Base-by-base conservation (phyloP, 768 basidiomycete species). In the Boletus tomentosulus region DNA sequence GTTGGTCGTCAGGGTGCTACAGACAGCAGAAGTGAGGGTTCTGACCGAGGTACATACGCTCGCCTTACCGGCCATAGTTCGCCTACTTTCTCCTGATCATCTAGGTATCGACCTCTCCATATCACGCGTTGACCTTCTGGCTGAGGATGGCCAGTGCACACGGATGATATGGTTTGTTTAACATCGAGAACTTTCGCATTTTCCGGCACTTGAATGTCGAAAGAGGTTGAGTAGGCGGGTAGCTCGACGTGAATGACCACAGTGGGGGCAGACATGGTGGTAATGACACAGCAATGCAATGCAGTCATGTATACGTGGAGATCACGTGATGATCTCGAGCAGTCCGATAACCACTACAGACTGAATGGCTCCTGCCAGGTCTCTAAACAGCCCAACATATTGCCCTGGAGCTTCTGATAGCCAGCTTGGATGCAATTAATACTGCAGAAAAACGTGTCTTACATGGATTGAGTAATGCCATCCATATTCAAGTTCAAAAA, bases 61-160 rank as follows among this genome's bases (percentile, higher is more conserved):
- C 46, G 34, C 61, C 77, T 62, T 59, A 85, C 85, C 80, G 82
- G 83, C 89, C 89, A 89, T 43, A 91, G 71, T 42, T 81, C 79
- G 51, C 76, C 72, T 15, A 91, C 74, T 61, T 74, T 79, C 74
- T 90, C 87, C 45, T 76, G 74, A 69, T 91, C 84, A 24, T 65
- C 71, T 35, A 92, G 73, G 62, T 77, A 76, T 44, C 89, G 80
- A 22, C 89, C 89, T 62, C 82, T 77, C 81, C 84, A 89, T 53
- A 92, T 84, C 54, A 92, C 76, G 54, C 86, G 76, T 69, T 91
- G 89, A 19, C 88, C 86, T n/a, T 83, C 81, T 16, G 80, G 75
- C 39, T 71, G 76, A 41, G 89, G 89, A 56, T 73, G 76, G 25
- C 89, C 89, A 16, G 76, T 68, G 63, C 89, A 91, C 24, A 71